Conservation (phyloP, 2,329 filamentous ascomycete species). For the Diaporthe sp. region DNA sequence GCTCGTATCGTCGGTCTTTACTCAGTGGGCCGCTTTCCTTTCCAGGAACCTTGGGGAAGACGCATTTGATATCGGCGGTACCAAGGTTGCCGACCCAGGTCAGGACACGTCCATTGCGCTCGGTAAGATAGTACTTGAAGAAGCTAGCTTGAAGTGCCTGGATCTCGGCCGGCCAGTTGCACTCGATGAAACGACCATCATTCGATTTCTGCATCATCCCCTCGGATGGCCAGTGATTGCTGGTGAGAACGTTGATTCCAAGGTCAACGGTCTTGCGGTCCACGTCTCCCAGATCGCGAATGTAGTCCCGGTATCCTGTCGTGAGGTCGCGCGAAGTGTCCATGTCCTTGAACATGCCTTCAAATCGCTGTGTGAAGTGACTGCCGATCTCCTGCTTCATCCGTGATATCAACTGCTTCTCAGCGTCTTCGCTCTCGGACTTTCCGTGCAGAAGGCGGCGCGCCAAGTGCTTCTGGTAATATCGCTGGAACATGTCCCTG, state of each 20-base stretch:
- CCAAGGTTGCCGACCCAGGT: conserved; percentile 83
- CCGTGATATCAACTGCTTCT: conserved; percentile 94
- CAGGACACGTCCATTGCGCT: conserved; percentile 88
- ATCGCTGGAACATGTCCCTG: conserved; percentile 95
- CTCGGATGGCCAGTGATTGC: conserved; percentile 95
- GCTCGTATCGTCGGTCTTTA: conserved; percentile 83
- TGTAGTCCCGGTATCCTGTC: conserved; percentile 80
- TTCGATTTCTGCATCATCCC: conserved; percentile 72
- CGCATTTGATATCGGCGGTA: conserved; percentile 87
- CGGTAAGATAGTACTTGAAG: conserved; percentile 87
- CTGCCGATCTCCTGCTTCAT: conserved; percentile 98
- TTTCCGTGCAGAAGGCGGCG: conserved; percentile 89
- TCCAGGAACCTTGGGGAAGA: conserved; percentile 79
- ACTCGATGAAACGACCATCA: conserved; percentile 61
- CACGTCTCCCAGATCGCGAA: conserved; percentile 64
- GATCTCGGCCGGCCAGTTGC: conserved; percentile 82
- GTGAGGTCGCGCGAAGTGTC: conserved; percentile 88
- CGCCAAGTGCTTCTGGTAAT: conserved; percentile 97
- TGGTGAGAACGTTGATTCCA: conserved; percentile 87
- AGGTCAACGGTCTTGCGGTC: conserved; percentile 80
- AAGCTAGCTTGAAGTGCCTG: conserved; percentile 86
- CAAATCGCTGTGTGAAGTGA: conserved; percentile 91
- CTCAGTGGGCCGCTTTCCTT: conserved; percentile 74
- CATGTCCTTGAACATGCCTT: conserved; percentile 99
- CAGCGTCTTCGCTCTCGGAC: conserved; percentile 90